These are phyloP conservation scores for Cucurbita maxima DNA, from an alignment of 306 rosid genomes.

Conservation along the genomic window DNA sequence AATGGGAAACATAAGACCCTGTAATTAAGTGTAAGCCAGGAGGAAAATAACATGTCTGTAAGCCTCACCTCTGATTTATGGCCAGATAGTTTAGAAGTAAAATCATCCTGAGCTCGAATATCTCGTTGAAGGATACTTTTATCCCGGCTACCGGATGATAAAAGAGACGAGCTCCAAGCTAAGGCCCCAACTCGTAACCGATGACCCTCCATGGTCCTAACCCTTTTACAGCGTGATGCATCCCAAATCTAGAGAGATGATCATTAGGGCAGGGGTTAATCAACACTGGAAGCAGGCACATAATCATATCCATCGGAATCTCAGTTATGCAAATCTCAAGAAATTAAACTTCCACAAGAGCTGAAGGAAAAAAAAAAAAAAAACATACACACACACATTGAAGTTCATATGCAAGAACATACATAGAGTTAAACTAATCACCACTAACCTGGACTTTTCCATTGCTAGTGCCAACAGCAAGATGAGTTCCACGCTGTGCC, in stretches of 20 bases:
- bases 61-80: constrained; percentile 80
- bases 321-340: background rate
- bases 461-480: constrained; percentile 88
- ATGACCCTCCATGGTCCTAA: constrained; percentile 15
- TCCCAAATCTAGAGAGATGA: constrained; percentile 69
- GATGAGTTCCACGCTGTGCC: constrained; percentile 96
- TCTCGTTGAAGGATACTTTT: constrained; percentile 85
- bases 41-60: background rate
- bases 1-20: background rate
- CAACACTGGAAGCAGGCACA: constrained; percentile 1
- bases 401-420: background rate
- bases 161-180: constrained; percentile 75
- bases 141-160: constrained; percentile 87
- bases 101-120: constrained; percentile 79
- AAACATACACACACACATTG: background rate
- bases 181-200: constrained; percentile 18
- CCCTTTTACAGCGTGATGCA: constrained; percentile 67
- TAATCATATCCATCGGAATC: background rate
- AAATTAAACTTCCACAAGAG: constrained; percentile 1
- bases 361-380: background rate
- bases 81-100: constrained; percentile 71
- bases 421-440: background rate
- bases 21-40: background rate
- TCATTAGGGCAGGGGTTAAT: constrained; percentile 5
- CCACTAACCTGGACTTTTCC: constrained; percentile 84